Evolutionary conservation across 768 basidiomycete genomes (phyloP).

Genomic region (Calocybe cyanea): DNA sequence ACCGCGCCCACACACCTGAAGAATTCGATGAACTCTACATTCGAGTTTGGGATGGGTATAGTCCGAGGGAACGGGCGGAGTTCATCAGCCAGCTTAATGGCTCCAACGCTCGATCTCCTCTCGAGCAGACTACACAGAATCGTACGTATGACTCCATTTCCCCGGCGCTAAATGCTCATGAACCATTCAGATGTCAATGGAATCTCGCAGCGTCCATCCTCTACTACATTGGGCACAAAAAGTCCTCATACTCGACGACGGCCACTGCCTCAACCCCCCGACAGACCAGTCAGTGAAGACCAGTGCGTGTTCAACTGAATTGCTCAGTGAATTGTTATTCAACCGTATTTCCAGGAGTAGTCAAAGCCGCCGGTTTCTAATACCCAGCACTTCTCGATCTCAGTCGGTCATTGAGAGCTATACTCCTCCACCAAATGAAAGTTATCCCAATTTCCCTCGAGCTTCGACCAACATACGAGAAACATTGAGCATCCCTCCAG

Average conservation of each 20-base stretch:
- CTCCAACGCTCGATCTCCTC: not conserved
- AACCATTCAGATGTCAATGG: conserved; percentile 8
- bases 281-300: conserved; percentile 8
- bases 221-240: conserved; percentile 12
- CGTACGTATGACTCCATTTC: conserved; percentile 6
- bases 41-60: conserved; percentile 53
- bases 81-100: conserved; percentile 4
- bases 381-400: conserved; percentile 1
- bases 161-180: not conserved
- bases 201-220: conserved; percentile 12
- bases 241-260: conserved; percentile 15
- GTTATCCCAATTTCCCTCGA: not conserved
- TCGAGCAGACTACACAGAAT: conserved; percentile 8
- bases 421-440: not conserved
- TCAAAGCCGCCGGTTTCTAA: conserved; percentile 9
- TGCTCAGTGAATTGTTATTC: not conserved
- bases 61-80: conserved; percentile 22
- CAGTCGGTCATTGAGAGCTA: conserved; percentile 5
- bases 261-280: conserved; percentile 25
- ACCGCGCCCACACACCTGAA: conserved; percentile 28
- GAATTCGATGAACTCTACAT: conserved; percentile 57
- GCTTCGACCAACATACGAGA: not conserved
- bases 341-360: conserved; percentile 2
- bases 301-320: conserved; percentile 10
- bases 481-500: conserved; percentile 2